phyloP scores from a whole-genome alignment of 179 eudicot species.

The Silene noctiflora region DNA sequence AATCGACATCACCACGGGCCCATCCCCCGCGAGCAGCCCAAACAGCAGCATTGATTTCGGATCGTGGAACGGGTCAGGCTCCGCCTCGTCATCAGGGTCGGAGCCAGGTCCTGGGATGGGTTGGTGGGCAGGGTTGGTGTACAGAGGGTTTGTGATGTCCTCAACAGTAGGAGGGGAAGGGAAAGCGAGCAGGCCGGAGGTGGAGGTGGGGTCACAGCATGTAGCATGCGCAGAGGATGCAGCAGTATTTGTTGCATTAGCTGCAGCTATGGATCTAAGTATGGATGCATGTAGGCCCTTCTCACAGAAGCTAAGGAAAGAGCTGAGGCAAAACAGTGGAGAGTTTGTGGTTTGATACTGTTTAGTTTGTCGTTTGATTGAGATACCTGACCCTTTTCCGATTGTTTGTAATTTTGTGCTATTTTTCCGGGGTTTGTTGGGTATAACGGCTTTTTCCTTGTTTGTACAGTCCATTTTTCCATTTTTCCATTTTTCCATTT shows the following conservation, averaged over 20 bases:
- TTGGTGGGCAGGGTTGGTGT: constrained; percentile 60
- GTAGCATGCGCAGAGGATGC: constrained; percentile 93
- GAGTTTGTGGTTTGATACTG: constrained; percentile 40
- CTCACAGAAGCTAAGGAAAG: constrained; percentile 67
- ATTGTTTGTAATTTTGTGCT: constrained; percentile 1
- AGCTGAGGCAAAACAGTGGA: constrained; percentile 59
- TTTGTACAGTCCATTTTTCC: constrained; percentile 27
- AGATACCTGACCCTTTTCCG: neutral
- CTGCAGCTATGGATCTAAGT: constrained; percentile 87
- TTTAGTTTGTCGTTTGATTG: constrained; percentile 28
- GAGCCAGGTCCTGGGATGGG: constrained; percentile 38
- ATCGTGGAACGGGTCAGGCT: constrained; percentile 63
- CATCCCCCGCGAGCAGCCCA: constrained; percentile 55
- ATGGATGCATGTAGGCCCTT: constrained; percentile 81
- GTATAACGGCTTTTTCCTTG: constrained; percentile 28
- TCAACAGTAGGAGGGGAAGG: constrained; percentile 65
- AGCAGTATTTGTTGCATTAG: constrained; percentile 80
- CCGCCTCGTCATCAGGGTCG: constrained; percentile 44
- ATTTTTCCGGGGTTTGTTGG: constrained; percentile 21
- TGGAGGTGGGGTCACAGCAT: constrained; percentile 83
- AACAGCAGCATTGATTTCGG: constrained; percentile 61
- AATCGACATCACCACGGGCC: constrained; percentile 54
- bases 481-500: constrained; percentile 16
- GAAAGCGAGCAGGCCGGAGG: constrained; percentile 46
- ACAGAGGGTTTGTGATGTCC: constrained; percentile 91